These are phyloP conservation scores for Hypomontagnella monticulosa DNA, from an alignment of 495 filamentous ascomycete species.

Conservation along the genomic window DNA sequence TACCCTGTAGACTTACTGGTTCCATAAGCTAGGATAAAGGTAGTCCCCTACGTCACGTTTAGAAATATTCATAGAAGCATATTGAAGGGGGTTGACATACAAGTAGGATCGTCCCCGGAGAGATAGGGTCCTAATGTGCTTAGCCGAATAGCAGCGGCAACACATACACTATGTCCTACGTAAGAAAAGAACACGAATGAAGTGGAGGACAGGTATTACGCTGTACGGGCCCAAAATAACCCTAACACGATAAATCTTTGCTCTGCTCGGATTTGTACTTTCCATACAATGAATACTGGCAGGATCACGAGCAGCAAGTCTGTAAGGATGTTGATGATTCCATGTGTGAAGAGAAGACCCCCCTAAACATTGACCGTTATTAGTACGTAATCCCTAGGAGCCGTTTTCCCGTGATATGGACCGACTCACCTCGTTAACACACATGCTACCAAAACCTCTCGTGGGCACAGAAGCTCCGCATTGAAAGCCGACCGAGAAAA, in stretches of 20 bases:
- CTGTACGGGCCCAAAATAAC: conserved; percentile 11
- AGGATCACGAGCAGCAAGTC: conserved; percentile 25
- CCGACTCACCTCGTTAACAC: conserved; percentile 4
- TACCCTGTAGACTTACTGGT: conserved; percentile 6
- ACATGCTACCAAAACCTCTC: neutral
- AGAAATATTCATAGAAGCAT: neutral
- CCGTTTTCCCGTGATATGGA: neutral
- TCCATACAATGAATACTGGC: conserved; percentile 11
- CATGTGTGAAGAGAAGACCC: conserved; percentile 10
- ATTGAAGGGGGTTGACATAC: neutral
- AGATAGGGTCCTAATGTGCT: conserved; percentile 6
- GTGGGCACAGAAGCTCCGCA: neutral
- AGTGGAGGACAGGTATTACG: neutral
- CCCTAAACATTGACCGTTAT: conserved; percentile 1
- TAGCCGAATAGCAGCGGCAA: neutral
- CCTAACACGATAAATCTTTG: conserved; percentile 14
- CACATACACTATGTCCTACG: conserved; percentile 1
- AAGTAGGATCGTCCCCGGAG: neutral
- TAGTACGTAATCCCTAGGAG: neutral
- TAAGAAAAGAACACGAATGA: neutral
- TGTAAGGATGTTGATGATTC: conserved; percentile 22
- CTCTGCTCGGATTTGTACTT: conserved; percentile 14
- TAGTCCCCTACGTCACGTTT: neutral
- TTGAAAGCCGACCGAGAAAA: conserved; percentile 7
- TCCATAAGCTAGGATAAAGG: conserved; percentile 10